Base-by-base conservation (phyloP, 2,329 filamentous ascomycete genomes). In the Fusarium sp. region DNA sequence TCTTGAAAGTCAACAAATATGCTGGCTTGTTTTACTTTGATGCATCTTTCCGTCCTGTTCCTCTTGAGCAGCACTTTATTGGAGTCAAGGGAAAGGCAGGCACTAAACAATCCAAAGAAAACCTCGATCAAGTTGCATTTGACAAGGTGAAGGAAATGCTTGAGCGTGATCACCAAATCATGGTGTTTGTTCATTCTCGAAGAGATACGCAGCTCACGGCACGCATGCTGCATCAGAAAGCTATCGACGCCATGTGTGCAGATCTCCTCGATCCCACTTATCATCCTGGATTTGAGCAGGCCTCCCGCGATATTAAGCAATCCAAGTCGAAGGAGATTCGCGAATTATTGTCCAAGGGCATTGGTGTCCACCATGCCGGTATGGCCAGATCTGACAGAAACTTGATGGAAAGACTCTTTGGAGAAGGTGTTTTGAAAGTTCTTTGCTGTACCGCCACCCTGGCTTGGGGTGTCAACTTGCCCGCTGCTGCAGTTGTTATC, bases 121-220 rank as follows among this genome's bases (percentile, higher is more conserved):
- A 98, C 72, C 84, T 99, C 29, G 96, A 99, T 73, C 87, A 87
- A 25, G 90, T 94, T 5, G 90, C 94, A 0, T 99, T 97, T 77
- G 95, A 98, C 72, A 99, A 99, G 78, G 94, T 98, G 49, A 91
- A 90, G 73, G 92, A 96, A 55, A 98, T 99, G 95, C 85, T 99
- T 5, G 89, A 94, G 77, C 85, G 86, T 63, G 95, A 93, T n/a
- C 96, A 99, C 76, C 96, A 99, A 79, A 88, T 99, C 72, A 99
- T 99, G 97, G 95, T 99, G 0, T 99, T 99, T 79, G 97, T 99
- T 14, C 97, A 99, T 79, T 98, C 95, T 2, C 88, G 96, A 27
- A 95, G 97, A 78, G 97, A 99, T 74, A 99, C 97, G 0, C 89
- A 97, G 72, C 88, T 92, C 67, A 97, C 95, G 2, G 95, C 96